phyloP scores from a whole-genome alignment of 2,329 filamentous ascomycete genomes.

The Dactylellina haptotyla region DNA sequence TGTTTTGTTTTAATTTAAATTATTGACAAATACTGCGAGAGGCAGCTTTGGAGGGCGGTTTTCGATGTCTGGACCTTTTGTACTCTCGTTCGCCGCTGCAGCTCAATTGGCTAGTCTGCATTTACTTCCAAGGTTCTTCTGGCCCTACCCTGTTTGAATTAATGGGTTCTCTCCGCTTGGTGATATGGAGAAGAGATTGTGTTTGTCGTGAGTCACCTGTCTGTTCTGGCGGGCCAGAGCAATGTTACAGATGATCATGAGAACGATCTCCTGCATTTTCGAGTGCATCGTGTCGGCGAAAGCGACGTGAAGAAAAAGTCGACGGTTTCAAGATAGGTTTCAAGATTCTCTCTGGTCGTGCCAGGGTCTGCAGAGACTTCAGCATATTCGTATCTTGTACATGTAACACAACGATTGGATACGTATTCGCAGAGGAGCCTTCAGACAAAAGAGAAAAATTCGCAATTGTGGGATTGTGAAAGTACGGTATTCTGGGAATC shows the following conservation, averaged over 20 bases:
- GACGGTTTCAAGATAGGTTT: constrained; percentile 37
- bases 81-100: not conserved
- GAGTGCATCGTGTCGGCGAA: constrained; percentile 6
- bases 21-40: constrained; percentile 34
- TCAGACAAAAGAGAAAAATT: no score
- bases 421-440: no score
- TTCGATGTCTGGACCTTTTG: not conserved
- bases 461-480: no score
- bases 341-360: not conserved
- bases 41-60: not conserved
- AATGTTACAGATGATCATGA: constrained; percentile 38
- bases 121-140: no score
- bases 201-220: constrained; percentile 33
- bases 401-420: no score
- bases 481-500: not conserved
- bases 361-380: no score
- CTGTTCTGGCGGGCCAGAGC: not conserved
- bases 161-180: no score
- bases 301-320: not conserved
- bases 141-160: no score
- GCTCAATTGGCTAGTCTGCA: not conserved
- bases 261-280: constrained; percentile 29
- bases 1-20: no score
- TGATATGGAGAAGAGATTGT: no score
- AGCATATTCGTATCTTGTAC: no score